Base-by-base conservation (phyloP, 345 rosid species). In the Citrus maxima region DNA sequence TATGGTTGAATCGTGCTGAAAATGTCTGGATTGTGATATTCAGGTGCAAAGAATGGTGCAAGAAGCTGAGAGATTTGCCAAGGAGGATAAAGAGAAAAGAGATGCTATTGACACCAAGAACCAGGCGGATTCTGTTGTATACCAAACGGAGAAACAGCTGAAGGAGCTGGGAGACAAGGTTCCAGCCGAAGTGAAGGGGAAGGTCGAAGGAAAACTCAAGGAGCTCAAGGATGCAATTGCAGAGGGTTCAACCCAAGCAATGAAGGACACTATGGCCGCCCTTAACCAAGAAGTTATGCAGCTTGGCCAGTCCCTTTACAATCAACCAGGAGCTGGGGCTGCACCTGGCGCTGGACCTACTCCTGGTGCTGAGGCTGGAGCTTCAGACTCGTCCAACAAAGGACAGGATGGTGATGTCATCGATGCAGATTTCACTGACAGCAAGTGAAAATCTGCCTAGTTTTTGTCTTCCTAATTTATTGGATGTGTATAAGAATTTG, bases 41-140 rank as follows among this genome's bases (percentile, higher is more conserved):
- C 81, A 95, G 99, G 99, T 95, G 42, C 90, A 89, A 13, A 86
- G 89, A 80, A 95, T 95, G 99, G 98, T 95, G 22, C 88, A 80
- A 12, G 99, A 95, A 65, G 99, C 97, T 4, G 98, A 95, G 87
- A 93, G 78, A 77, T 95, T 91, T 70, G 85, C 98, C 0, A 89
- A 90, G 87, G 98, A 95, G 77, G 99, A 95, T 85, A 95, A 91
- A 84, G 96, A 95, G 86, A 95, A 88, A 90, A 89, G 99, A 83
- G 99, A 95, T 7, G 91, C 98, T 3, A 93, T 95, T 19, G 99
- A 95, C 90, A 95, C 99, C 30, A 95, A 95, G 90, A 93, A 95
- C 86, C 99, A 95, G 69, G 98, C 99, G 1, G 99, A 93, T 76
- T 95, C 99, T 0, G 89, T 92, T 0, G 93, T 93, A 28, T 95